These are phyloP conservation scores for Vanrija sp. DNA, from an alignment of 1,284 basidiomycete genomes.

Conservation along the genomic window DNA sequence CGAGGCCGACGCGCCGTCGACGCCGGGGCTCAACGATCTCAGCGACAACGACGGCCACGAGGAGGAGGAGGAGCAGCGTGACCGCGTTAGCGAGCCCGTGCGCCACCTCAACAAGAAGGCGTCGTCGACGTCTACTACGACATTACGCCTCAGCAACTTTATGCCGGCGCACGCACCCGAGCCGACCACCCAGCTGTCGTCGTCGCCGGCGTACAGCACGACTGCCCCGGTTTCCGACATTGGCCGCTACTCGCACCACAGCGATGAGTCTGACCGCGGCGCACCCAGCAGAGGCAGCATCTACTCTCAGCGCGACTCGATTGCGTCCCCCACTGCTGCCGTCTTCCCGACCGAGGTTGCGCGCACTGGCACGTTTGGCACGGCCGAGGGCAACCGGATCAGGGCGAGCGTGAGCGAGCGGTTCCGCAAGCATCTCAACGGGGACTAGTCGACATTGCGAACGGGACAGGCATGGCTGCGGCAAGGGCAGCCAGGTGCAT, in stretches of 20 bases:
- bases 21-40: background rate
- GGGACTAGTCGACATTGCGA: background rate
- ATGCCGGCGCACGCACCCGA: conserved; percentile 9
- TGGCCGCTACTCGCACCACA: background rate
- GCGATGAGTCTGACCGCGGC: background rate
- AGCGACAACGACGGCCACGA: background rate
- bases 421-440: conserved; percentile 15
- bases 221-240: background rate
- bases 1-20: too few species aligned
- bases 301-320: conserved; percentile 3
- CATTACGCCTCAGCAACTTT: conserved; percentile 10
- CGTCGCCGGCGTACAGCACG: conserved; percentile 9
- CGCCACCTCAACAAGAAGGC: conserved; percentile 9
- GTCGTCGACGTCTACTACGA: conserved; percentile 6
- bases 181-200: conserved; percentile 13
- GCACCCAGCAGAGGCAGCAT: background rate
- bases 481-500: too few species aligned
- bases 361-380: conserved; percentile 17
- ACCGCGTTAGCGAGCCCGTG: background rate
- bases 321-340: background rate
- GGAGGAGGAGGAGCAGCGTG: background rate
- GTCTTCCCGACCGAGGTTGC: conserved; percentile 4
- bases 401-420: background rate
- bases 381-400: conserved; percentile 1
- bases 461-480: too few species aligned